phyloP scores from a whole-genome alignment of 345 rosid genomes.

The Rubroshorea leprosula region DNA sequence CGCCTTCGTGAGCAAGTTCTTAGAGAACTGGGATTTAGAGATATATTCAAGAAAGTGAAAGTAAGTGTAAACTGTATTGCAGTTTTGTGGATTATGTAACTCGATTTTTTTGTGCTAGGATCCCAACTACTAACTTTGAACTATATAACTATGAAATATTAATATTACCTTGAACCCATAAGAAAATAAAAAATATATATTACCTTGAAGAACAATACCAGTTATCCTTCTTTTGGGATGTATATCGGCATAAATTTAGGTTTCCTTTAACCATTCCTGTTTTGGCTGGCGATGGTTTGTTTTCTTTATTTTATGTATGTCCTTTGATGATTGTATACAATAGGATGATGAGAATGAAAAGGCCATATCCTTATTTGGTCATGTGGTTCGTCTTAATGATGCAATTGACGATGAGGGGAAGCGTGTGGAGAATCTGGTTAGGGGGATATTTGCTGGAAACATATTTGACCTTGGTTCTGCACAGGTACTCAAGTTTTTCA shows the following conservation, averaged over 20 bases:
- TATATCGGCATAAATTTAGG: not conserved
- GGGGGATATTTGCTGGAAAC: constrained; percentile 95
- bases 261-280: not conserved
- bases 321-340: constrained; percentile 12
- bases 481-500: constrained; percentile 42
- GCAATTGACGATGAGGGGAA: constrained; percentile 61
- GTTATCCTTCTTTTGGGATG: no score
- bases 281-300: constrained; percentile 1
- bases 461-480: constrained; percentile 98
- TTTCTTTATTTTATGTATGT: not conserved
- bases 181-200: no score
- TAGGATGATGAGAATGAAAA: constrained; percentile 98
- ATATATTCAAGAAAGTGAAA: constrained; percentile 97
- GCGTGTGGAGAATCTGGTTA: constrained; percentile 64
- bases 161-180: no score
- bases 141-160: not conserved
- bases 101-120: not conserved
- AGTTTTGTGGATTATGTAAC: not conserved
- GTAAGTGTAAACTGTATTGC: constrained; percentile 25
- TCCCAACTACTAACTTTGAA: not conserved
- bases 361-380: constrained; percentile 77
- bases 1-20: constrained; percentile 81
- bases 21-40: constrained; percentile 88
- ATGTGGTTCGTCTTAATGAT: constrained; percentile 71
- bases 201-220: no score